These are phyloP conservation scores for Stropharia rugosoannulata DNA, from an alignment of 768 basidiomycete species.

Conservation along the genomic window DNA sequence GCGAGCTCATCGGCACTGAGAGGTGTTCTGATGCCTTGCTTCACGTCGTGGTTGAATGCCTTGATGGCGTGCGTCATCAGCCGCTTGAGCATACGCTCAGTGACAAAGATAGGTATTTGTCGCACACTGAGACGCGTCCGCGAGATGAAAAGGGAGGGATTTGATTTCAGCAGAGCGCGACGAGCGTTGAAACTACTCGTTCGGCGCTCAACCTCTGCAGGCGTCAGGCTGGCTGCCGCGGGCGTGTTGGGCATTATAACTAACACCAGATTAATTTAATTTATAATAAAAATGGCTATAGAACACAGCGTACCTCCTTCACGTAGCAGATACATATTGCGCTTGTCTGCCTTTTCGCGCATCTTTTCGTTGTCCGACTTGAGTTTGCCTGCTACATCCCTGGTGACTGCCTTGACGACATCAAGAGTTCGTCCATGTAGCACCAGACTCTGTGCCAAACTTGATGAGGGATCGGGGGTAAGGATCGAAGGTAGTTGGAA, in stretches of 20 bases:
- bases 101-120: conserved; percentile 87
- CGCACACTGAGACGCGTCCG: conserved; percentile 93
- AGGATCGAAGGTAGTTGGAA: conserved; percentile 87
- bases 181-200: conserved; percentile 85
- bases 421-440: conserved; percentile 93
- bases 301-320: conserved; percentile 79
- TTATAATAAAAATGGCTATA: not conserved
- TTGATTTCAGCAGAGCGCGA: conserved; percentile 77
- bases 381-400: conserved; percentile 84
- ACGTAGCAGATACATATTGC: conserved; percentile 92
- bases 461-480: conserved; percentile 90
- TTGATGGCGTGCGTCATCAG: conserved; percentile 80
- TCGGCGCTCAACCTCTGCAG: conserved; percentile 83
- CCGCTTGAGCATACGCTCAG: conserved; percentile 87
- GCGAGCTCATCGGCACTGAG: conserved; percentile 74
- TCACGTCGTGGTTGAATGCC: conserved; percentile 79
- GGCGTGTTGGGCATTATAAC: conserved; percentile 90
- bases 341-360: conserved; percentile 89
- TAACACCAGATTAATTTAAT: conserved; percentile 27
- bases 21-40: conserved; percentile 51
- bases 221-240: conserved; percentile 66
- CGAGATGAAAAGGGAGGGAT: conserved; percentile 93
- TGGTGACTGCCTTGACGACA: conserved; percentile 85
- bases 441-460: conserved; percentile 78
- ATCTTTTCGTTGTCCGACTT: conserved; percentile 86